phyloP scores from a whole-genome alignment of 129 eudicot species.

The Chrysanthemum makinoi region DNA sequence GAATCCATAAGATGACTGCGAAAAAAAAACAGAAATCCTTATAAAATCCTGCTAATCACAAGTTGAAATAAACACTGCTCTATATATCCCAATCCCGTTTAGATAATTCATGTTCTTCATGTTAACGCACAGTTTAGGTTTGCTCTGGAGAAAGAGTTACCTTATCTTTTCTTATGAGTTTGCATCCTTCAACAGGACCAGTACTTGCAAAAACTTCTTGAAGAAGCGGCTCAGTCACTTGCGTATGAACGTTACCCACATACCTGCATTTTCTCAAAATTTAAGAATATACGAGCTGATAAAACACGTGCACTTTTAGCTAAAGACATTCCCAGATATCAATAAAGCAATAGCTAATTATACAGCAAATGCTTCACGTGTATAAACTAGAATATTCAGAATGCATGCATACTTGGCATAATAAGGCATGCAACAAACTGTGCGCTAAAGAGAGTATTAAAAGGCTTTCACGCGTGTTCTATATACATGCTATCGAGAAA shows the following conservation, averaged over 20 bases:
- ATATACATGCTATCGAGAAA: slow-evolving; percentile 19
- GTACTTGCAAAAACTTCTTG: slow-evolving; percentile 78
- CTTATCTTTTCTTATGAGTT: slow-evolving; percentile 81
- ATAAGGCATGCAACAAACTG: background rate
- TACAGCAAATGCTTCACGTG: slow-evolving; percentile 10
- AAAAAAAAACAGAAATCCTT: slow-evolving; percentile 5
- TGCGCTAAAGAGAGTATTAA: background rate
- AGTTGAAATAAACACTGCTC: background rate
- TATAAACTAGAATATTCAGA: slow-evolving; percentile 3
- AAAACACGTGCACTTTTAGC: slow-evolving; percentile 13
- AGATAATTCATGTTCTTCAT: slow-evolving; percentile 11
- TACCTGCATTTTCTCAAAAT: slow-evolving; percentile 65
- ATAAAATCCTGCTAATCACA: background rate
- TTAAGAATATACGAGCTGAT: slow-evolving; percentile 33
- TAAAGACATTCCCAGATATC: slow-evolving; percentile 23
- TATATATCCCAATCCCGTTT: background rate
- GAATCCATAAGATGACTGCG: slow-evolving; percentile 92
- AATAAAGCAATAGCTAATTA: slow-evolving; percentile 3
- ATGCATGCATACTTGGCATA: background rate
- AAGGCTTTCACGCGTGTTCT: slow-evolving; percentile 20
- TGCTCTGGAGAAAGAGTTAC: slow-evolving; percentile 26
- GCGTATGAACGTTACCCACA: slow-evolving; percentile 77
- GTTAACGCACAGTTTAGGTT: background rate
- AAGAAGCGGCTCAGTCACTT: slow-evolving; percentile 80
- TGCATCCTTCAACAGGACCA: slow-evolving; percentile 85